Base-by-base conservation (phyloP, 805 yeast genomes). In the Yamadazyma phyllophila region DNA sequence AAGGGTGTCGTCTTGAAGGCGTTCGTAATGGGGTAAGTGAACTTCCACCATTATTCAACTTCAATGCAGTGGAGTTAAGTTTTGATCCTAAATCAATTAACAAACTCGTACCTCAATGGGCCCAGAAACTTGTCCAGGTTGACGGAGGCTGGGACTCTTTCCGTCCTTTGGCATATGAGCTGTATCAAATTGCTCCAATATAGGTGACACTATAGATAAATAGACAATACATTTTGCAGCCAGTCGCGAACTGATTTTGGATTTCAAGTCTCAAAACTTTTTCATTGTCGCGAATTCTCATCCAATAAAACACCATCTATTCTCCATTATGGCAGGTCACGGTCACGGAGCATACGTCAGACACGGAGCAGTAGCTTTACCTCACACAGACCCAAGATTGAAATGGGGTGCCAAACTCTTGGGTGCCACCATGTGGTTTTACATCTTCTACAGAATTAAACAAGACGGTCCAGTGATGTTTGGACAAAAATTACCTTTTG, bases 401-500 rank as follows among this genome's bases (percentile, higher is more conserved):
- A 74, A 78, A 47, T 72, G 81, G 65, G 75, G 83, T 15, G 77
- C 88, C 38, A 83, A 84, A 56, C 63, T 76, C 15, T 74, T 88
- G 36, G 96, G 96, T 9, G 96, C 92, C 33, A 76, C 90, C 44
- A 83, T 86, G 88, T 86, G 94, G 87, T 88, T 87, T 67, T 88
- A 92, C 87, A 77, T 88, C 51, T 75, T 88, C 60, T 88, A 85
- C 75, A 76, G 96, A 63, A 74, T 86, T 37, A 82, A 84, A 67
- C 82, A 85, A 62, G 92, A 82, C 57, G 82, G 82, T 54, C 73
- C 78, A 58, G 81, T 78, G 31, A 79, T 82, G 78, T 68, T 75
- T 51, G 85, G 71, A 26, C 60, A 60, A 44, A 66, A 66, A 51
- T 60, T 64, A 52, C 72, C 73, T 35, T 67, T 67, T 46, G 71